Base-by-base conservation (phyloP, 306 rosid genomes). In the Pterocarpus macrocarpus region DNA sequence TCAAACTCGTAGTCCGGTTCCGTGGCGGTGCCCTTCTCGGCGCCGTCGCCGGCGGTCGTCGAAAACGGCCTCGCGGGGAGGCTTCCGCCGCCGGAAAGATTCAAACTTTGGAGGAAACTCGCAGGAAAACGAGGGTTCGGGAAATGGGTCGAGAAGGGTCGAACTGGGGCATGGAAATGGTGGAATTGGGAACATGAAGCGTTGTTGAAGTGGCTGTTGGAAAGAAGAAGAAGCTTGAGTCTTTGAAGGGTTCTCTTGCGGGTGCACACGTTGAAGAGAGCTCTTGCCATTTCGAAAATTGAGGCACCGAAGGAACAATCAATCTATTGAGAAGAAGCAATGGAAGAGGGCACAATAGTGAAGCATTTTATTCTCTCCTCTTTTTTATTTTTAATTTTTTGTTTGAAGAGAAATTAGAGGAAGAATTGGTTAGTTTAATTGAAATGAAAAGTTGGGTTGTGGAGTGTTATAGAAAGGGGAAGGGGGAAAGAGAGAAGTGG, bases 251-350 rank as follows among this genome's bases (percentile, higher is more conserved):
- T 61, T 78, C 82, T 91, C 81, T 86, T 87, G 22, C 86, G 86
- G 22, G 81, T 80, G 78, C 59, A 88, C 49, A 80, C 13, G 70
- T 88, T 75, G 59, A 92, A 76, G 61, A 91, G 74, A 56, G 86
- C 92, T 86, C 86, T 88, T 9, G 93, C 89, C 98, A 94, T 91
- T 22, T 22, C 28, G 47, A 10, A 43, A 43, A 10, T 63, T 8
- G 66, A 72, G 41, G 49, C 77, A 52, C 38, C 7, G 43, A 22
- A 47, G 36, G 47, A 41, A 30, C 10, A 78, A 75, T 7, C 36
- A 75, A 22, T 22, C 28, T 22, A 80, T 73, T 22, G 64, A 79
- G 73, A 49, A 30, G 33, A 35, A 30, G 55, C 33, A 68, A 30
- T 5, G 58, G 49, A 34, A 50, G 30, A n/a, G 33, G 32, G 5